Percentiles rank a stretch among this genome's conserved stretches.
Conservation (phyloP, 2,329 filamentous ascomycete genomes). For the Sporothrix pseudoabietina region DNA sequence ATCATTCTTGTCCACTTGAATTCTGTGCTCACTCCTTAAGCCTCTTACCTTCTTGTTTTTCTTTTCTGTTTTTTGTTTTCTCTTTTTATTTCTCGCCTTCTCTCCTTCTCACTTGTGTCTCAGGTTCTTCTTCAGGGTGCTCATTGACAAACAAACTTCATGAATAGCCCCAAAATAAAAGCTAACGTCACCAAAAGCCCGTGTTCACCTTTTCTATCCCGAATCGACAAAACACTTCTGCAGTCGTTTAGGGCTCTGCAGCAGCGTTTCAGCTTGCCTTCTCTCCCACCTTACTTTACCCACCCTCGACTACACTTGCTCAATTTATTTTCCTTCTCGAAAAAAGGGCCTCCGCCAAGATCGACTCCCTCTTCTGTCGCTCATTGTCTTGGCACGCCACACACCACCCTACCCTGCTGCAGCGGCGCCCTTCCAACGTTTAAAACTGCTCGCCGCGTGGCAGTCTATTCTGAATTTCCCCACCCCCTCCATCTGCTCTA, state of each 20-base stretch:
- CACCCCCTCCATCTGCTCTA: background rate
- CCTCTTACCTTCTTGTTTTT: background rate
- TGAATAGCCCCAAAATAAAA: background rate
- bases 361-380: background rate
- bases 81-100: background rate
- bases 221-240: constrained; percentile 19
- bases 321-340: background rate
- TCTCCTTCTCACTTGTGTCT: constrained; percentile 16
- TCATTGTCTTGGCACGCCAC: constrained; percentile 27
- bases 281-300: background rate
- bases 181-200: constrained; percentile 32
- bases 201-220: constrained; percentile 9
- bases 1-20: background rate
- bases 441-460: constrained; percentile 26
- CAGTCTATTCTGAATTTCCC: background rate
- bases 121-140: constrained; percentile 24
- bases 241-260: constrained; percentile 7
- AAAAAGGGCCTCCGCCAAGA: constrained; percentile 14
- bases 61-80: background rate
- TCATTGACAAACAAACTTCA: background rate
- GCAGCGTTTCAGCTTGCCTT: constrained; percentile 26
- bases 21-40: background rate
- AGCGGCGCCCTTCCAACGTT: background rate
- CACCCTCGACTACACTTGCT: constrained; percentile 16
- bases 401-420: background rate